Percentiles rank a stretch among this genome's conserved stretches.
phyloP scores from a whole-genome alignment of 768 basidiomycete genomes.

The Lentinula raphanica region DNA sequence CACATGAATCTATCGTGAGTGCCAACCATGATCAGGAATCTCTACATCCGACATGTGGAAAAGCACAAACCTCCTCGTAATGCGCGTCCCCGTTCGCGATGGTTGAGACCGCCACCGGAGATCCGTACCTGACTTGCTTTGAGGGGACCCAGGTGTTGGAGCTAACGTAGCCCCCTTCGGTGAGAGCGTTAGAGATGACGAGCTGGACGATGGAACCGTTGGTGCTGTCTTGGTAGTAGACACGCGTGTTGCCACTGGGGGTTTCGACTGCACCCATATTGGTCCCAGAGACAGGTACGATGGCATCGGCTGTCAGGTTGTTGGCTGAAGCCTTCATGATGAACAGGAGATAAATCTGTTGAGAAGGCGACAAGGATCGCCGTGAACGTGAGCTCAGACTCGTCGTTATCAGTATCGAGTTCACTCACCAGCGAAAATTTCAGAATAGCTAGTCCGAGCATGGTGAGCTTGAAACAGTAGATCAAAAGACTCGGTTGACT shows the following conservation, averaged over 20 bases:
- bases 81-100: neutral
- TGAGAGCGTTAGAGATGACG: neutral
- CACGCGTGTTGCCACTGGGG: neutral
- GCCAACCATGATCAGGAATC: too few relatives aligned
- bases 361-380: neutral
- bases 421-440: too few relatives aligned
- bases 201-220: neutral
- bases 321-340: neutral
- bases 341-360: neutral
- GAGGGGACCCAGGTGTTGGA: neutral
- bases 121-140: neutral
- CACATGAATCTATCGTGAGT: constrained; percentile 4
- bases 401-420: too few relatives aligned
- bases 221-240: neutral
- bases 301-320: neutral
- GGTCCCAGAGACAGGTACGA: neutral
- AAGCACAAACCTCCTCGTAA: neutral
- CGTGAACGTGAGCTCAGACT: too few relatives aligned
- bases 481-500: too few relatives aligned
- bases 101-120: neutral
- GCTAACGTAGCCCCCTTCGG: neutral
- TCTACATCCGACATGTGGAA: neutral
- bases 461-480: too few relatives aligned
- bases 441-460: too few relatives aligned
- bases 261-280: neutral